A percentile compares a stretch with the other conserved stretches of the same genome.
These are phyloP conservation scores for Pyracantha coccinea DNA, from an alignment of 331 rosid species.

Conservation along the genomic window DNA sequence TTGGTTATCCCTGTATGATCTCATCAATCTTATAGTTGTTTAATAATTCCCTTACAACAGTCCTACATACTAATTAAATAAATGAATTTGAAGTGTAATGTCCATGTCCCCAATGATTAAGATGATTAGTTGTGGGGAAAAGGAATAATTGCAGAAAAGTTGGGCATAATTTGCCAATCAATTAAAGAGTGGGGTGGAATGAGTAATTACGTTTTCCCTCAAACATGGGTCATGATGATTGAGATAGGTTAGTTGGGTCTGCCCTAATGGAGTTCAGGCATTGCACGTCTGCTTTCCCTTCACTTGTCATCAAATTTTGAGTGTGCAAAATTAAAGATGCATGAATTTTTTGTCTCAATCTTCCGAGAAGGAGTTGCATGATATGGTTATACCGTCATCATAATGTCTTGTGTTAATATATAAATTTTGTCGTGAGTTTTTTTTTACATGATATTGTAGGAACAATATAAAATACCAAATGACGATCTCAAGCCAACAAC, in stretches of 20 bases:
- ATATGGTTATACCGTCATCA: no score
- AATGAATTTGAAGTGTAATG: neutral
- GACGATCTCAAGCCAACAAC: fast-evolving
- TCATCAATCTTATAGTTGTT: no score
- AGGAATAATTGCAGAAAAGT: slow-evolving; percentile 4
- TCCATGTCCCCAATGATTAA: neutral
- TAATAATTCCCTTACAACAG: neutral
- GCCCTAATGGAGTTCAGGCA: slow-evolving; percentile 28
- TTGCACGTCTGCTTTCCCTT: slow-evolving; percentile 27
- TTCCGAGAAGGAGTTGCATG: no score
- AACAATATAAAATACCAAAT: no score
- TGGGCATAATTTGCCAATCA: slow-evolving; percentile 33
- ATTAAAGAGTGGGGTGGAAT: slow-evolving; percentile 15
- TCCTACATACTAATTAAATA: neutral
- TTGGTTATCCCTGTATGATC: no score
- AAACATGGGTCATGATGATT: slow-evolving; percentile 23
- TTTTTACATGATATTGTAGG: no score
- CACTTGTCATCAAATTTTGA: neutral
- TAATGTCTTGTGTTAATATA: no score
- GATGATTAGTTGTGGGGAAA: slow-evolving; percentile 16
- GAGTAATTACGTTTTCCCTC: slow-evolving; percentile 14
- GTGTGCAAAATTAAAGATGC: no score
- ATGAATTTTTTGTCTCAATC: no score
- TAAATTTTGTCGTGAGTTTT: no score
- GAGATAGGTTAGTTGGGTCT: slow-evolving; percentile 28